Evolutionary conservation across 805 yeast species (phyloP).

Genomic region (Ogataea pignaliae): DNA sequence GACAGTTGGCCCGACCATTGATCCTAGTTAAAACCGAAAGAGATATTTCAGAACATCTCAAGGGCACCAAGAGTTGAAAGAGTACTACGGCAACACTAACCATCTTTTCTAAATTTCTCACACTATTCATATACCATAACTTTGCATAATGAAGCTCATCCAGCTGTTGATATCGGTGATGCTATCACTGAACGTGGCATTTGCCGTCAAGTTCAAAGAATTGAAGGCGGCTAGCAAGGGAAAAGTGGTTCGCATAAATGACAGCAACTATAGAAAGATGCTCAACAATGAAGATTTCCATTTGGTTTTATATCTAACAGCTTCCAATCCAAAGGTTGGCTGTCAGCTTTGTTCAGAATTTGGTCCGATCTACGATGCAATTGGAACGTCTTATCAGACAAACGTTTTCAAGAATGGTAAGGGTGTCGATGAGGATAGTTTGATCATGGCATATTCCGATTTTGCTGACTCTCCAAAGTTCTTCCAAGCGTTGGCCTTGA

Average conservation of each 20-base stretch:
- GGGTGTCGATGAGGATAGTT: conserved; percentile 41
- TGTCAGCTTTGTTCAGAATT: conserved; percentile 72
- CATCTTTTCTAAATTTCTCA: too few species aligned
- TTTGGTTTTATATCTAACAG: conserved; percentile 64
- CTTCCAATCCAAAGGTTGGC: conserved; percentile 66
- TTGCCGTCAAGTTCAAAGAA: conserved; percentile 17
- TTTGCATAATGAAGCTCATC: conserved; percentile 7
- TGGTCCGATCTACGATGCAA: conserved; percentile 55
- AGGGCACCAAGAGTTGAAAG: too few species aligned
- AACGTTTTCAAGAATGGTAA: conserved; percentile 50
- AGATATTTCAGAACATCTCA: too few species aligned
- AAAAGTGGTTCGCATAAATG: conserved; percentile 38
- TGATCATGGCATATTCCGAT: conserved; percentile 75
- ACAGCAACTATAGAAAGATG: conserved; percentile 51
- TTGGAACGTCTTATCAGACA: conserved; percentile 55
- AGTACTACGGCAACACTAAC: too few species aligned
- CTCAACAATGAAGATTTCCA: conserved; percentile 64
- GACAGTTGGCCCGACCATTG: too few species aligned
- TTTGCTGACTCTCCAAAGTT: conserved; percentile 51
- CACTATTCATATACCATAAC: too few species aligned
- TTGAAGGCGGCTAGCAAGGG: conserved; percentile 7
- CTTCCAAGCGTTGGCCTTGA: conserved; percentile 51
- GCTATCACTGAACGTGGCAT: conserved; percentile 7
- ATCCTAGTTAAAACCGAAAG: too few species aligned
- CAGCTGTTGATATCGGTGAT: conserved; percentile 3